Percentiles rank a stretch among this genome's conserved stretches.
These are phyloP conservation scores for Trichophyton verrucosum DNA, from an alignment of 2,329 filamentous ascomycete species.

Conservation along the genomic window DNA sequence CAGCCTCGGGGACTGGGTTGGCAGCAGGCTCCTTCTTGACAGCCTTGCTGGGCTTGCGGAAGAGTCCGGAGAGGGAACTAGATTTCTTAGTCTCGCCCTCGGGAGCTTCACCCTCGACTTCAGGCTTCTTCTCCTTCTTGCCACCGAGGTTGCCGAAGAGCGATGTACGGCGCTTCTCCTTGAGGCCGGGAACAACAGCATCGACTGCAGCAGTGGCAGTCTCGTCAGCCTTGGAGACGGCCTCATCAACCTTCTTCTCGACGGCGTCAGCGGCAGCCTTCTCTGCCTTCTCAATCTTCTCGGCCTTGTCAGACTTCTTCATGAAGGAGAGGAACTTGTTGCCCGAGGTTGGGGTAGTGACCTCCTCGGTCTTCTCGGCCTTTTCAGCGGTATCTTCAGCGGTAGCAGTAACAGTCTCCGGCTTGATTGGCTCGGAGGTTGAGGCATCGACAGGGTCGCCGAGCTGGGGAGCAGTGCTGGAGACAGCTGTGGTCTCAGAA, in stretches of 20 bases:
- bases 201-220: conserved; percentile 19
- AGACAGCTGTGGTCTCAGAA: conserved; percentile 35
- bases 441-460: conserved; percentile 33
- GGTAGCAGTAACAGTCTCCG: conserved; percentile 32
- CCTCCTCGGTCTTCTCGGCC: conserved; percentile 15
- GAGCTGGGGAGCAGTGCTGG: conserved; percentile 39
- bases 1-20: conserved; percentile 17
- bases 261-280: conserved; percentile 12
- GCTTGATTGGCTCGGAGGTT: conserved; percentile 28
- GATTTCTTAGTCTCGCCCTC: conserved; percentile 31
- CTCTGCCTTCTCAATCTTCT: conserved; percentile 10
- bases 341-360: conserved; percentile 19
- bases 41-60: conserved; percentile 39
- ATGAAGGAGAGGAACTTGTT: conserved; percentile 23
- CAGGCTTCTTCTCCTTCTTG: conserved; percentile 41
- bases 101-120: conserved; percentile 35
- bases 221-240: conserved; percentile 12
- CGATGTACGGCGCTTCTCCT: conserved; percentile 41
- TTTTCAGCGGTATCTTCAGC: conserved; percentile 23
- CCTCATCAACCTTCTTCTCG: conserved; percentile 14
- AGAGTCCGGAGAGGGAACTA: conserved; percentile 28
- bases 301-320: conserved; percentile 23
- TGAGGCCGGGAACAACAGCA: conserved; percentile 30
- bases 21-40: conserved; percentile 31
- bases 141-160: conserved; percentile 42